Base-by-base conservation (phyloP, 305 asterid genomes). In the Ruellia speciosa region DNA sequence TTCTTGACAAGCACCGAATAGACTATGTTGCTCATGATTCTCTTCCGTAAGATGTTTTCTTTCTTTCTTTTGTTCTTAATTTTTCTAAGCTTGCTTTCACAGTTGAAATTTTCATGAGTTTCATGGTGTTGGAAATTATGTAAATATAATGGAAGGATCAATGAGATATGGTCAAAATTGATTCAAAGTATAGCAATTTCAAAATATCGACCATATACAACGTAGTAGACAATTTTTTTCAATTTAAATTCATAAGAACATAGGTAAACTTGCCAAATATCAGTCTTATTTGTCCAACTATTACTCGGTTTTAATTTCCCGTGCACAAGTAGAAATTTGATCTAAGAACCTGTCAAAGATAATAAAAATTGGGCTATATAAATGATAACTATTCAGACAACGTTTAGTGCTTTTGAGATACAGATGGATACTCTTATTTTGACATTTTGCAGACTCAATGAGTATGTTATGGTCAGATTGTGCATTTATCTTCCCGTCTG, bases 21-120 rank as follows among this genome's bases (percentile, higher is more conserved):
- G 98, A 83, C 72, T 92, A 65, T 58, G 98, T 92, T 62, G 96
- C 96, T 16, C 98, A 92, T 65, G 98, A 92, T 61, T 71, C 98
- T 72, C 95, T 92, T 70, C 98, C 95, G 98, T 90, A 81, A 81
- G 96, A 56, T 7, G 58, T 59, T 63, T 48, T 54, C 71, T 52
- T 37, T 6, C 12, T 37, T 37, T 6, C 41, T 37, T 10, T 6
- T 3, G 11, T 37, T 6, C 41, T 2, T 37, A 10, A 24, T 24
- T 63, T 43, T 43, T 43, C 72, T 66, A 49, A 48, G 57, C 24
- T 72, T 56, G 49, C 57, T 46, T 37, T 31, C 12, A 17, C 51
- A 0, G 19, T 9, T 40, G 20, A 46, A 28, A 40, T 54, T 59
- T 43, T 15, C 56, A 62, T 33, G 47, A 43, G 15, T 3, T 43